phyloP scores from a whole-genome alignment of 768 basidiomycete species.

The Russula earlei region DNA sequence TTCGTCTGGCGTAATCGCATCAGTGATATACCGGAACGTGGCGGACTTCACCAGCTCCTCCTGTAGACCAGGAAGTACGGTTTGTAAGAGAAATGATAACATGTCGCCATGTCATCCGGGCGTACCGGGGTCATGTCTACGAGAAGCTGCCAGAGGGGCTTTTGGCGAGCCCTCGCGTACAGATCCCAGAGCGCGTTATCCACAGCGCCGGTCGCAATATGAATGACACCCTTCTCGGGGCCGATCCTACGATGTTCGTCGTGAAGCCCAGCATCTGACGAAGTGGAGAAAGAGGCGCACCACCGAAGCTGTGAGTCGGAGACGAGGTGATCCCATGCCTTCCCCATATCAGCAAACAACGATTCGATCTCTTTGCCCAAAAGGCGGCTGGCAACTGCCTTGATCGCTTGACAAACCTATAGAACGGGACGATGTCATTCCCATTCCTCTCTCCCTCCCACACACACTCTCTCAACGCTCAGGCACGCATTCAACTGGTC shows the following conservation, averaged over 20 bases:
- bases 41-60: slow-evolving; percentile 71
- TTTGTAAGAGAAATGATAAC: not conserved
- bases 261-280: not conserved
- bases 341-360: slow-evolving; percentile 85
- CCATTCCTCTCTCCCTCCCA: not conserved
- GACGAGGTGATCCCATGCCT: slow-evolving; percentile 79
- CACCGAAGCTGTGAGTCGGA: slow-evolving; percentile 88
- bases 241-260: slow-evolving; percentile 51
- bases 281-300: slow-evolving; percentile 32
- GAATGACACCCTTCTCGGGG: slow-evolving; percentile 93
- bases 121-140: slow-evolving; percentile 78
- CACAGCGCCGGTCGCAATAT: slow-evolving; percentile 80
- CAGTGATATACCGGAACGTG: slow-evolving; percentile 86
- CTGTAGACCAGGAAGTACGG: slow-evolving; percentile 26
- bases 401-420: slow-evolving; percentile 75
- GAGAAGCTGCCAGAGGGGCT: slow-evolving; percentile 91
- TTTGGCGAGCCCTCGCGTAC: slow-evolving; percentile 67
- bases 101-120: not conserved
- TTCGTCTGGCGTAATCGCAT: slow-evolving; percentile 86
- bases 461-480: no score
- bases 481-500: not conserved
- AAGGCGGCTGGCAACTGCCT: slow-evolving; percentile 69
- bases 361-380: slow-evolving; percentile 73
- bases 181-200: slow-evolving; percentile 94
- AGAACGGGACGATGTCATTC: no score